Base-by-base conservation (phyloP, 441 rosid genomes). In the Brassica hybrid region DNA sequence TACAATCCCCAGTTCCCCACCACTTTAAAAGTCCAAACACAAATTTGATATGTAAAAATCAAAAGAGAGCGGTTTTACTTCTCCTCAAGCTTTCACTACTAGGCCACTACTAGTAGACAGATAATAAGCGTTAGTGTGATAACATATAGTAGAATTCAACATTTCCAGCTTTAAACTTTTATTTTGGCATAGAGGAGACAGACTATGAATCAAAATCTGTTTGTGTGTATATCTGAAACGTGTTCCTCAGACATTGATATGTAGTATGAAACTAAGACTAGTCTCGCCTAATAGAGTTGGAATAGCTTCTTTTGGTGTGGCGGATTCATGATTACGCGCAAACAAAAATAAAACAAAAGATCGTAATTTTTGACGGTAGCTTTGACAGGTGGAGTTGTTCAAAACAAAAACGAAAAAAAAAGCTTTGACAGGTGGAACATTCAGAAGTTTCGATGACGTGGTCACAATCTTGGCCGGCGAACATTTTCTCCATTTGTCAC, bases 401-500 rank as follows among this genome's bases (percentile, higher is more conserved):
- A 45, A 3, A 45, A 45, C n/a, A 19, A 19, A 19, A 19, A 38
- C 3, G 2, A 38, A 38, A 38, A 38, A 38, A 38, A 19, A 19
- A 19, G 21, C 21, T 19, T 19, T 9, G 80, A 65, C 80, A 77
- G 14, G 72, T 77, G 76, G 61, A 18, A 57, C 25, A 54, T 21
- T 54, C 21, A 65, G 18, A 57, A 41, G 62, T 56, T 30, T 23
- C 9, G 17, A 9, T 60, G 65, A 72, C 73, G 77, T 52, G 74
- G 10, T 12, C 2, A 19, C 0, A 50, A 78, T 60, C 74, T 23
- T 50, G 65, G 63, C 69, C 69, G 60, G 23, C 57, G 18, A 73
- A 60, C 50, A 1, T 30, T 30, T 50, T 54, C 13, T 64, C 59
- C 56, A 66, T 19, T 69, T 78, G 77, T 45, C 73, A 78, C 77